Conservation (phyloP, 2,329 filamentous ascomycete genomes). For the Botrytis porri region DNA sequence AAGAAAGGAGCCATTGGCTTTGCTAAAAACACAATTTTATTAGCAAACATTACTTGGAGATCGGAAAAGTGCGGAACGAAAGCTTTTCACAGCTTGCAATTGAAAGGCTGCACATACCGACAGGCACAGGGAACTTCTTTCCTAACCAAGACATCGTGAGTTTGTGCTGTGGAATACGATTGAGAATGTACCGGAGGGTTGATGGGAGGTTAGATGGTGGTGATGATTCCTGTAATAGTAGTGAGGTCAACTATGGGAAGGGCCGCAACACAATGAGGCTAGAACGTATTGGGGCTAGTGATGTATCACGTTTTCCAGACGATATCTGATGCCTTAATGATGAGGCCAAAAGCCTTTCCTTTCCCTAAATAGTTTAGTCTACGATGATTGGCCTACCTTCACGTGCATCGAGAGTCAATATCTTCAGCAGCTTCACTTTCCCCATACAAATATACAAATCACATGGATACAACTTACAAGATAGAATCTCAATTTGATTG, state of each 20-base stretch:
- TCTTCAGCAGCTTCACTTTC: background rate
- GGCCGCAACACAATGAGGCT: background rate
- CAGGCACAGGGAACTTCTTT: slow-evolving; percentile 78
- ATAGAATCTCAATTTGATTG: background rate
- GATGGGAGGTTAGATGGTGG: slow-evolving; percentile 22
- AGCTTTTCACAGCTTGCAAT: slow-evolving; percentile 20
- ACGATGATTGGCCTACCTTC: background rate
- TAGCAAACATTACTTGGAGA: slow-evolving; percentile 7
- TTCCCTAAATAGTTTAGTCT: background rate
- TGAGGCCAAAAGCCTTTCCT: background rate
- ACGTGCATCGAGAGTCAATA: background rate
- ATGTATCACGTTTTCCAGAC: background rate
- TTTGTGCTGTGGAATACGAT: slow-evolving; percentile 36
- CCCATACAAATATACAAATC: background rate
- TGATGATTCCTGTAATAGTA: background rate
- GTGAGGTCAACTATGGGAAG: slow-evolving; percentile 6
- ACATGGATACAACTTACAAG: background rate
- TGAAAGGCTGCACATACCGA: slow-evolving; percentile 60
- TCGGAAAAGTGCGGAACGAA: slow-evolving; percentile 18
- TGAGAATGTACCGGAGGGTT: slow-evolving; percentile 39
- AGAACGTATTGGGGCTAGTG: background rate
- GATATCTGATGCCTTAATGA: accelerated
- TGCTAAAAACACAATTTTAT: slow-evolving; percentile 53
- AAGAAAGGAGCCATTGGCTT: slow-evolving; percentile 92
- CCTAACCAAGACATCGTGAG: slow-evolving; percentile 73